phyloP scores from a whole-genome alignment of 495 filamentous ascomycete genomes.

The Alectoria sarmentosa region DNA sequence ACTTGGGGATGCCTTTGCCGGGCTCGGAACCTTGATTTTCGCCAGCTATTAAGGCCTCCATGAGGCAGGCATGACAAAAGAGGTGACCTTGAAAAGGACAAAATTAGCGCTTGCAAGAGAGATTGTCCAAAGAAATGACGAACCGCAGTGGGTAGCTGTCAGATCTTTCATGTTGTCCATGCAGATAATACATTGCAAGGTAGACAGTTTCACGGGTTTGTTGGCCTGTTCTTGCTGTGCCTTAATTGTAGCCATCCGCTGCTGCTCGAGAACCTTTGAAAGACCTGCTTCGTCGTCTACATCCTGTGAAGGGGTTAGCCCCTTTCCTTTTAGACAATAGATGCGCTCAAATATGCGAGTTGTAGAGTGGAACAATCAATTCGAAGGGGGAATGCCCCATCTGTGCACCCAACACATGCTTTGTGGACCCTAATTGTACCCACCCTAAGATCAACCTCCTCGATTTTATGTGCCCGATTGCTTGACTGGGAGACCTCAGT shows the following conservation, averaged over 20 bases:
- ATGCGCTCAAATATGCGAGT: not conserved
- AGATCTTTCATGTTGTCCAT: constrained; percentile 69
- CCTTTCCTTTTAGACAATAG: not conserved
- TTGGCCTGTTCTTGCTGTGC: constrained; percentile 47
- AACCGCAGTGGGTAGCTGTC: constrained; percentile 80
- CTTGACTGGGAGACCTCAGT: constrained; percentile 24
- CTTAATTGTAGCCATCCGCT: constrained; percentile 42
- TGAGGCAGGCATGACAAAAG: constrained; percentile 78
- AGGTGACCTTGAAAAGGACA: constrained; percentile 57
- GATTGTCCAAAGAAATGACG: constrained; percentile 30
- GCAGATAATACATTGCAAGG: constrained; percentile 74
- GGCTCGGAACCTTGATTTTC: constrained; percentile 37
- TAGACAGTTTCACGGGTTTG: constrained; percentile 46
- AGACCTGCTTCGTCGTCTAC: constrained; percentile 42
- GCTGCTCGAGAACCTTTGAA: constrained; percentile 43
- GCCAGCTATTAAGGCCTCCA: constrained; percentile 59
- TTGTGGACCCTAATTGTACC: not conserved
- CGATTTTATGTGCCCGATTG: constrained; percentile 27
- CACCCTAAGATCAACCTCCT: constrained; percentile 53
- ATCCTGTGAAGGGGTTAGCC: constrained; percentile 26
- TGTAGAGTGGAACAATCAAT: not conserved
- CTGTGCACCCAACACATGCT: not conserved
- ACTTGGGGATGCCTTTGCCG: constrained; percentile 31
- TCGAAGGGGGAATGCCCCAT: not conserved
- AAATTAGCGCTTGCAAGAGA: not conserved